Evolutionary conservation across 2,329 filamentous ascomycete genomes (phyloP).

Genomic region (Apiospora phragmitis): DNA sequence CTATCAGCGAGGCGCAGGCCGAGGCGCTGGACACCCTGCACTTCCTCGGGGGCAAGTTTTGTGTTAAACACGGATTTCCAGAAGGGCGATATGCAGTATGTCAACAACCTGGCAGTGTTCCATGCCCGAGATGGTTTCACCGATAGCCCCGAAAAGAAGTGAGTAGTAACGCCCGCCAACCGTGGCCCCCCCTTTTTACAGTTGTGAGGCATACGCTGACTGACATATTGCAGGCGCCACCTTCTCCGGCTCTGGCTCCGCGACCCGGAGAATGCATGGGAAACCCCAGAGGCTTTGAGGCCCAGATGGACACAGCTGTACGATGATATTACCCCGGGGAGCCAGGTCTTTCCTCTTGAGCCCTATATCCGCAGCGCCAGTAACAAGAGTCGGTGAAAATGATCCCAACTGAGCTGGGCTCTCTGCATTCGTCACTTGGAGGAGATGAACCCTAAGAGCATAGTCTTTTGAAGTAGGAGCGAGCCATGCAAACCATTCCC

Average conservation of each 20-base stretch:
- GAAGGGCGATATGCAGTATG: conserved; percentile 54
- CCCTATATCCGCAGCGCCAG: conserved; percentile 43
- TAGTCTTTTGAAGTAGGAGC: background rate
- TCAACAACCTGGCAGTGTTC: conserved; percentile 56
- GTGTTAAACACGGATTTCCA: conserved; percentile 46
- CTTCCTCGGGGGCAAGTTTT: conserved; percentile 47
- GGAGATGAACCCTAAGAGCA: background rate
- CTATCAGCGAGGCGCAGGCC: conserved; percentile 53
- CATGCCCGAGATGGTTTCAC: conserved; percentile 53
- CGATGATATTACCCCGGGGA: conserved; percentile 49
- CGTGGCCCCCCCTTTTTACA: background rate
- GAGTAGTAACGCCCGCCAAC: conserved; percentile 23
- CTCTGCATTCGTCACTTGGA: background rate
- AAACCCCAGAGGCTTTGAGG: conserved; percentile 44
- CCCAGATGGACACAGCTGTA: conserved; percentile 55
- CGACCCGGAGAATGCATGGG: conserved; percentile 50
- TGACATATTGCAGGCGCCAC: conserved; percentile 38
- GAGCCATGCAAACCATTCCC: background rate
- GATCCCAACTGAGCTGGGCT: background rate
- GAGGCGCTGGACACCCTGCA: conserved; percentile 54
- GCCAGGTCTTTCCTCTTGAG: conserved; percentile 57
- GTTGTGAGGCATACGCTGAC: background rate
- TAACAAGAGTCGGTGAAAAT: background rate
- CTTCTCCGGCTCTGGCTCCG: conserved; percentile 52
- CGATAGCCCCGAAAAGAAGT: conserved; percentile 45